A percentile compares a stretch with the other conserved stretches of the same genome.
Conservation (phyloP, 768 basidiomycete genomes). For the Termitomyces sp. region DNA sequence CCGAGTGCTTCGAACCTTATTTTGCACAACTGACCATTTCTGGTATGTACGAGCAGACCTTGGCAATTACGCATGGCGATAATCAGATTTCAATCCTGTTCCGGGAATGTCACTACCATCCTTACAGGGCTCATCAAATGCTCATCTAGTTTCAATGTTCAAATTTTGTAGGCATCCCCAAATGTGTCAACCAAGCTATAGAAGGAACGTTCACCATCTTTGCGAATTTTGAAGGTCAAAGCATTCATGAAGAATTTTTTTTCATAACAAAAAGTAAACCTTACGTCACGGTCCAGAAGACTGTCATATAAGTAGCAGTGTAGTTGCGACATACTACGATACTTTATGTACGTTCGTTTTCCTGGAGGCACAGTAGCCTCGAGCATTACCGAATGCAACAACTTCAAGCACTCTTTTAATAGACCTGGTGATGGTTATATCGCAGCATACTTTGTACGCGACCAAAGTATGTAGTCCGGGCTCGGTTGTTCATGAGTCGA, state of each 20-base stretch:
- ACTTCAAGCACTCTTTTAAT: no score
- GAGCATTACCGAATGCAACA: background rate
- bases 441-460: no score
- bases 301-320: no score
- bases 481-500: no score
- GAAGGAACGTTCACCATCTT: background rate
- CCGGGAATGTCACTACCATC: background rate
- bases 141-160: background rate
- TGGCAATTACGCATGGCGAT: background rate
- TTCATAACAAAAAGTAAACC: no score
- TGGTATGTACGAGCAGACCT: background rate
- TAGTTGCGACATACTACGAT: no score
- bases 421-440: no score
- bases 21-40: background rate
- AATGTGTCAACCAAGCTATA: background rate
- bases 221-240: background rate
- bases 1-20: slow-evolving; percentile 11
- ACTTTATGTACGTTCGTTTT: no score
- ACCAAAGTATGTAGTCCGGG: no score
- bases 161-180: background rate
- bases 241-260: background rate
- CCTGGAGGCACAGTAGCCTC: no score
- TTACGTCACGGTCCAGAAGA: no score
- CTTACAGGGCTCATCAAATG: background rate
- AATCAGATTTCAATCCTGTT: background rate